Conservation (phyloP, 1,284 basidiomycete species). For the Kwoniella shivajii region DNA sequence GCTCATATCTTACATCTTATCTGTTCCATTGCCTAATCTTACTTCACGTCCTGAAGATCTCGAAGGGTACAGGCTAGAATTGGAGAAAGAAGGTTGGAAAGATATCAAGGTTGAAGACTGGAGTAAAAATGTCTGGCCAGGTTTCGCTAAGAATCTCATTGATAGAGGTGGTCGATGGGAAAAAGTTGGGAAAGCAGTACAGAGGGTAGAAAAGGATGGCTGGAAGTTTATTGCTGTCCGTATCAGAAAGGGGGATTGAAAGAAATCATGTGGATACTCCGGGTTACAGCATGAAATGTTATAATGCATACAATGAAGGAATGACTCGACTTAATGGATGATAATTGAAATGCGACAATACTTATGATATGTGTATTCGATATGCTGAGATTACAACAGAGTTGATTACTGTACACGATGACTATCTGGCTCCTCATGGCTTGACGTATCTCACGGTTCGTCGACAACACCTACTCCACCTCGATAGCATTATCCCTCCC, state of each 20-base stretch:
- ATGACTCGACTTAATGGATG: neutral
- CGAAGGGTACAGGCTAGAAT: slow-evolving; percentile 57
- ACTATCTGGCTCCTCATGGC: too few species aligned
- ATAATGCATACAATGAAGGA: neutral
- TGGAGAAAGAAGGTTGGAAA: slow-evolving; percentile 62
- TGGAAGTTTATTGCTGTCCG: slow-evolving; percentile 64
- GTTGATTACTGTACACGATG: too few species aligned
- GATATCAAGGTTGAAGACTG: slow-evolving; percentile 66
- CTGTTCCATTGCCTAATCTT: slow-evolving; percentile 62
- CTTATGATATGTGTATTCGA: too few species aligned
- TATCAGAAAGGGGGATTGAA: slow-evolving; percentile 38
- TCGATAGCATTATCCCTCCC: slow-evolving; percentile 42
- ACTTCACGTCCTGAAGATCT: slow-evolving; percentile 48
- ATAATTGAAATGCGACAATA: neutral
- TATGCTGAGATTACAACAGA: too few species aligned
- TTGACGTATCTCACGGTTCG: too few species aligned
- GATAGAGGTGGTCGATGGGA: slow-evolving; percentile 58
- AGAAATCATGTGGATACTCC: too few species aligned
- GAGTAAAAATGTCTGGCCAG: slow-evolving; percentile 63
- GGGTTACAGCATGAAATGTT: too few species aligned
- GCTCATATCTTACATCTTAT: slow-evolving; percentile 42
- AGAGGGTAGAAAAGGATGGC: slow-evolving; percentile 55
- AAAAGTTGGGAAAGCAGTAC: slow-evolving; percentile 56
- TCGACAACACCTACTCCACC: slow-evolving; percentile 44
- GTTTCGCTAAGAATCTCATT: slow-evolving; percentile 61